A percentile compares a stretch with the other conserved stretches of the same genome.
phyloP scores from a whole-genome alignment of 768 basidiomycete species.

The Phlebiopsis gigantea region DNA sequence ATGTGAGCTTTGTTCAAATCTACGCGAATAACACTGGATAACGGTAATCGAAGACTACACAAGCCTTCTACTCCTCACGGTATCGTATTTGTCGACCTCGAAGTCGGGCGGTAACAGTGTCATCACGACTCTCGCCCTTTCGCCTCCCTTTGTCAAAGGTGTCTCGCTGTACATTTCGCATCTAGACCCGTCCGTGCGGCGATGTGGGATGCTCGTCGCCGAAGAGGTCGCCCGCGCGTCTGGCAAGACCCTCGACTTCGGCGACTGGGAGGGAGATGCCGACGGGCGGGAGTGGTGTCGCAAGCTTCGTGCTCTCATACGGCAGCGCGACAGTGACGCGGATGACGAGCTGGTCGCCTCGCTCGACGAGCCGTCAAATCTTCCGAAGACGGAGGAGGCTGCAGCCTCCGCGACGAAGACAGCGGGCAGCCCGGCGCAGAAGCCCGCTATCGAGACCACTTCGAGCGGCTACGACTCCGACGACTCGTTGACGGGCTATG shows the following conservation, averaged over 20 bases:
- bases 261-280: conserved; percentile 76
- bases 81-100: conserved; percentile 54
- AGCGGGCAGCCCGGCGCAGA: background rate
- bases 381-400: conserved; percentile 1
- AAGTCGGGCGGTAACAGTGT: conserved; percentile 29
- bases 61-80: conserved; percentile 56
- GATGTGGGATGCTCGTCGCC: conserved; percentile 90
- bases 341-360: conserved; percentile 13
- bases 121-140: conserved; percentile 43
- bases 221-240: conserved; percentile 66
- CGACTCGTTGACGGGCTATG: conserved; percentile 77
- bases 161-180: conserved; percentile 77
- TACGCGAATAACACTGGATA: background rate
- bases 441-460: conserved; percentile 19
- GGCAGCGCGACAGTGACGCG: conserved; percentile 27
- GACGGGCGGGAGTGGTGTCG: conserved; percentile 62
- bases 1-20: conserved; percentile 43
- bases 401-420: background rate
- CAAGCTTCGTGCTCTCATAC: conserved; percentile 48
- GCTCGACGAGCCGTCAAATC: background rate
- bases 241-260: conserved; percentile 71
- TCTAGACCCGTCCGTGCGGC: conserved; percentile 66
- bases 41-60: conserved; percentile 57
- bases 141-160: conserved; percentile 58
- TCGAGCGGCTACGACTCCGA: conserved; percentile 63